These are phyloP conservation scores for Tulasnella sp. DNA, from an alignment of 768 basidiomycete genomes.

Conservation along the genomic window DNA sequence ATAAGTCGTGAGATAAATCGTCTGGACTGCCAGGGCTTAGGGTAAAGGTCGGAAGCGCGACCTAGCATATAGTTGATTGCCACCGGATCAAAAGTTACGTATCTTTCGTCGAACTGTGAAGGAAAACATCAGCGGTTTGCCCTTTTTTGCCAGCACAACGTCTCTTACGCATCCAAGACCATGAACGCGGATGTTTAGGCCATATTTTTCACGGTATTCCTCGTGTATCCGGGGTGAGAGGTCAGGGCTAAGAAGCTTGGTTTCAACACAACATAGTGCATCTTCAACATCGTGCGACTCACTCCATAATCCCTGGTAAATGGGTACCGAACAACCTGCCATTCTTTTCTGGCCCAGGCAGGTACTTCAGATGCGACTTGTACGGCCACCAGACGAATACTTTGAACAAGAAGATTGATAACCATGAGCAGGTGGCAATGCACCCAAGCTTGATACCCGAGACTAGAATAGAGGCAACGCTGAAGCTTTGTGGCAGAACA, in stretches of 20 bases:
- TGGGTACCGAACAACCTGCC: conserved; percentile 10
- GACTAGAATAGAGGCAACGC: too few relatives aligned
- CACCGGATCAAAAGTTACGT: conserved; percentile 67
- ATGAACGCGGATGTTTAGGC: conserved; percentile 32
- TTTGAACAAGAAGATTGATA: too few relatives aligned
- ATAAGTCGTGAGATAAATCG: conserved; percentile 61
- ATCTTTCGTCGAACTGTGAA: conserved; percentile 41
- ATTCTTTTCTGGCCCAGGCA: conserved; percentile 7
- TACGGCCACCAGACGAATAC: conserved; percentile 13
- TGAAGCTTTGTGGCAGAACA: too few relatives aligned
- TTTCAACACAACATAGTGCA: background rate
- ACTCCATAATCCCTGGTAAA: conserved; percentile 1
- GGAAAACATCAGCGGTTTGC: conserved; percentile 1
- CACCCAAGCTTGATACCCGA: too few relatives aligned
- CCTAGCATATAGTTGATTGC: conserved; percentile 64
- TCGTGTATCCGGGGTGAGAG: conserved; percentile 1
- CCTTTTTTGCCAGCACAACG: conserved; percentile 35
- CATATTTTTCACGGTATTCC: conserved; percentile 31
- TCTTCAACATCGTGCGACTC: background rate
- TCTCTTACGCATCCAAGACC: conserved; percentile 26
- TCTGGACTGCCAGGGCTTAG: conserved; percentile 76
- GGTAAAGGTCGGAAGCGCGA: conserved; percentile 48
- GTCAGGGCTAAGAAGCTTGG: background rate
- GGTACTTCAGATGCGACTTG: conserved; percentile 6
- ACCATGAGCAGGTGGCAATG: too few relatives aligned